These are phyloP conservation scores for Eruca vesicaria DNA, from an alignment of 441 rosid species.

Conservation along the genomic window DNA sequence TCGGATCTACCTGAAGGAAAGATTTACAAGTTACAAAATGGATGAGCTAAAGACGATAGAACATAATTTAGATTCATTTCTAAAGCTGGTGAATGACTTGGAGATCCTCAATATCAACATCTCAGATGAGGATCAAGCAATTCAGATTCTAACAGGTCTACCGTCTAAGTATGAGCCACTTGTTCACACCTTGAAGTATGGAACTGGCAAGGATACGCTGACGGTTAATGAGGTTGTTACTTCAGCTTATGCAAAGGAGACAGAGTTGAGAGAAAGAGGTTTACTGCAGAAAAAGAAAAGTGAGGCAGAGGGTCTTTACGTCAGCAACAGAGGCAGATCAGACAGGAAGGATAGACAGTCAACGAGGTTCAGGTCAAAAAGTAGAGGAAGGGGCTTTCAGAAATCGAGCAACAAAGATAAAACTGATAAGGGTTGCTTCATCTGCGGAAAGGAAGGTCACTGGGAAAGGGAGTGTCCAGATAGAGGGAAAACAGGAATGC, in stretches of 20 bases:
- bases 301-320: not conserved
- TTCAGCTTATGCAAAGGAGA: not conserved
- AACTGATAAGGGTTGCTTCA: not conserved
- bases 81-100: not conserved
- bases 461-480: not conserved
- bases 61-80: not conserved
- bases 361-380: not conserved
- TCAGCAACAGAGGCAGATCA: not conserved
- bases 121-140: not conserved
- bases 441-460: not conserved
- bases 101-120: not conserved
- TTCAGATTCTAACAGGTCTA: not conserved
- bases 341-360: not conserved
- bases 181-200: not conserved
- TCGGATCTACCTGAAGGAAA: not conserved
- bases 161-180: not conserved
- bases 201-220: not conserved
- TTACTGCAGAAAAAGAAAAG: not conserved
- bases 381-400: not conserved
- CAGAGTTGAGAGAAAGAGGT: not conserved
- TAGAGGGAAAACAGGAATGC: not conserved
- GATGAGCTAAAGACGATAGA: not conserved
- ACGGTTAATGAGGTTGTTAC: not conserved
- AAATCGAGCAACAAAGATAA: not conserved
- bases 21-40: not conserved